Evolutionary conservation across 2,329 filamentous ascomycete genomes (phyloP), one percentile per base, ranked within the genome.

Genomic region (Alternaria infectoria): DNA sequence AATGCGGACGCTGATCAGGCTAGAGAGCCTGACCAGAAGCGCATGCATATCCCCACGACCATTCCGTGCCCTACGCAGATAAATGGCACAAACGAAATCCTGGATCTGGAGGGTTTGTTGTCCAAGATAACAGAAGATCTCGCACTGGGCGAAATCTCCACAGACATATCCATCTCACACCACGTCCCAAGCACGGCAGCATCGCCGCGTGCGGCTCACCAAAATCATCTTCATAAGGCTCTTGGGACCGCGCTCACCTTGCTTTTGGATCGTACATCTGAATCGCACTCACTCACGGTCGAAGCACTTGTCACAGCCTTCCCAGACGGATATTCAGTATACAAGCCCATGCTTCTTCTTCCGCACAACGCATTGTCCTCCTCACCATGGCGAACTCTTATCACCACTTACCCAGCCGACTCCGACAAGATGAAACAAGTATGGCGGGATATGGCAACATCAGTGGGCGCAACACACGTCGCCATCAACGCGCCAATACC

Each of bases 401-500:
- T 82, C 44, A 21, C 67, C 19, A 19, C 69, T 57, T 51, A 78
- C 61, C 7, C 68, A 66, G 6, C 32, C 7, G n/a, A 45, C 74
- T 78, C 66, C 65, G 15, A 61, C 57, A 5, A 58, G 78, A 51
- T 81, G 9, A 50, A 28, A n/a, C n/a, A 65, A 3, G 5, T 75
- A 51, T 77, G 70, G 54, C 49, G 69, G 5, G 67, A 78, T 30
- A 72, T 81, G 5, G 67, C 79, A 4, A 52, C 71, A 4, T 68
- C 81, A 1, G 81, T 88, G 46, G 70, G 74, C 47, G 77, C 85
- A 30, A 87, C 86, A 0, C 87, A 89, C 72, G 79, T 90, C 54
- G 88, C 87, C 0, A 76, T 86, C 57, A 89, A 88, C 70, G 84
- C 85, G 3, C 86, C 87, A 0, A 90, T 90, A 23, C 82, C 83